A percentile compares a stretch with the other conserved stretches of the same genome.
Evolutionary conservation across 768 basidiomycete genomes (phyloP).

Genomic region (Podaxis sp.): DNA sequence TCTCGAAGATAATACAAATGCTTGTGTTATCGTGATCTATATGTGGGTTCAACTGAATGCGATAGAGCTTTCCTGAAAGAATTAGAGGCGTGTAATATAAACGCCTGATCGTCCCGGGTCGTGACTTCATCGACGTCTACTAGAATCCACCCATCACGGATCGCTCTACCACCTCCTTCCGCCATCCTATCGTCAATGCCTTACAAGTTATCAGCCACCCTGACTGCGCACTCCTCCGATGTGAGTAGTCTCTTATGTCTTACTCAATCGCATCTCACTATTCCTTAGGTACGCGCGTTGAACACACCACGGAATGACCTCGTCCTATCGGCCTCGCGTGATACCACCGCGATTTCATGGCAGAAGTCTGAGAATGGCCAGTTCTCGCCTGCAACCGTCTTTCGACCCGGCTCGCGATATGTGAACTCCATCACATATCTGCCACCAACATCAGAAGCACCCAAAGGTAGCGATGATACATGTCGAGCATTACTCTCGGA

Average conservation of each 20-base stretch:
- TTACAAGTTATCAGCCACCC: slow-evolving; percentile 32
- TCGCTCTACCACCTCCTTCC: slow-evolving; percentile 5
- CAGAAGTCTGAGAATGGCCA: slow-evolving; percentile 45
- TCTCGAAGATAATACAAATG: no score
- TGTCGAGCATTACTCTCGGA: slow-evolving; percentile 17
- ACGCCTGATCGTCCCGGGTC: neutral
- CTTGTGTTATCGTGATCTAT: no score
- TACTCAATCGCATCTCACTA: slow-evolving; percentile 15
- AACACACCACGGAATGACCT: slow-evolving; percentile 73
- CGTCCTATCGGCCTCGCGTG: slow-evolving; percentile 88
- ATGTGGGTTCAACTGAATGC: no score
- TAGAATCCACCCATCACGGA: neutral
- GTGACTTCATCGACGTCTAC: neutral
- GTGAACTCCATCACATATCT: slow-evolving; percentile 84
- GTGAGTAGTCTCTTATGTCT: slow-evolving; percentile 19
- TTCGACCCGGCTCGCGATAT: slow-evolving; percentile 69
- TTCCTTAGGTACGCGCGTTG: slow-evolving; percentile 76
- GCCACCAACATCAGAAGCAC: slow-evolving; percentile 63
- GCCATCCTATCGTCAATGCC: slow-evolving; percentile 23
- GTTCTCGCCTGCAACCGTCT: slow-evolving; percentile 55
- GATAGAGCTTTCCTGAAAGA: neutral
- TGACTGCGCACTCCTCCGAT: slow-evolving; percentile 32
- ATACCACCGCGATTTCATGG: slow-evolving; percentile 91
- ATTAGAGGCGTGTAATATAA: neutral
- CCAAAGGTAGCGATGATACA: slow-evolving; percentile 53